Conservation (phyloP, 129 eudicot species). For the Helianthus annuus region DNA sequence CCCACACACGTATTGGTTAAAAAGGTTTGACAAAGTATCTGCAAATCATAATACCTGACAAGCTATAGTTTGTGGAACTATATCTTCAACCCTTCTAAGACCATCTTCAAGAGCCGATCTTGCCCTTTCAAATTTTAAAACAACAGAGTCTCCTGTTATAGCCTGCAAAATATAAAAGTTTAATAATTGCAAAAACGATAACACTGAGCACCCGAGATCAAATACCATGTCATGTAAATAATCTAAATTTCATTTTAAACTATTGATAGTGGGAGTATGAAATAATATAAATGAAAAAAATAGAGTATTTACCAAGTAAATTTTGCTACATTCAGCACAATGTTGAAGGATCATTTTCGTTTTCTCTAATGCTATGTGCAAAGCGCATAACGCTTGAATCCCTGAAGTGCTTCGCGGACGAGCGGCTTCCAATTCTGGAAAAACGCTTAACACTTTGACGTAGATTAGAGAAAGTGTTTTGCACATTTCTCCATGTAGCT, state of each 20-base stretch:
- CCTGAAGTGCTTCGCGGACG: constrained; percentile 97
- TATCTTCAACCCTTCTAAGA: constrained; percentile 85
- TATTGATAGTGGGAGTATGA: background rate
- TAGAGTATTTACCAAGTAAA: constrained; percentile 69
- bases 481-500: constrained; percentile 99
- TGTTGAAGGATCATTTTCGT: constrained; percentile 89
- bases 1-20: background rate
- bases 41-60: constrained; percentile 64
- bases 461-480: constrained; percentile 65
- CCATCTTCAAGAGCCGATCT: constrained; percentile 81
- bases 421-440: constrained; percentile 89
- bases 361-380: constrained; percentile 96
- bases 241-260: background rate
- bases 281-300: background rate
- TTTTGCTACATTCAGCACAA: constrained; percentile 95
- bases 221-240: background rate
- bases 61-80: constrained; percentile 89
- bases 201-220: background rate
- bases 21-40: constrained; percentile 1
- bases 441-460: constrained; percentile 68
- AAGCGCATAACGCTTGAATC: constrained; percentile 92
- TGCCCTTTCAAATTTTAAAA: constrained; percentile 85
- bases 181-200: background rate
- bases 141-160: constrained; percentile 91
- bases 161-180: constrained; percentile 59